Evolutionary conservation across 78 protist genomes (phyloP).

Genomic region (Dictyostelium purpureum): DNA sequence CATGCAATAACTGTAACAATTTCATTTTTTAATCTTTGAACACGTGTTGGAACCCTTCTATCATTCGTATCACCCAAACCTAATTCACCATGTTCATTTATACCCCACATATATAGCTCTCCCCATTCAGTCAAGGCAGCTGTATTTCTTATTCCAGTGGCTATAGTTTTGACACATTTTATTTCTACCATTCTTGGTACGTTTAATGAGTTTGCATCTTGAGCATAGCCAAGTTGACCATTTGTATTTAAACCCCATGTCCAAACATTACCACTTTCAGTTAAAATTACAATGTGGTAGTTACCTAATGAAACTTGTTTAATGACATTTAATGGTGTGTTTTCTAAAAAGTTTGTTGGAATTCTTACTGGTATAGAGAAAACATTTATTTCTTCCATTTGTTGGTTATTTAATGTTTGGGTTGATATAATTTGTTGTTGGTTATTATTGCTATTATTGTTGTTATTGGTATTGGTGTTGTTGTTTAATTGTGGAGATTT

Average conservation of each 20-base stretch:
- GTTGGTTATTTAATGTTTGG: not conserved
- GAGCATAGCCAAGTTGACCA: constrained; percentile 67
- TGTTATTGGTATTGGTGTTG: not conserved
- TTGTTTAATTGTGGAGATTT: not conserved
- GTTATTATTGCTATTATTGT: not conserved
- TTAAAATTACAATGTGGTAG: constrained; percentile 57
- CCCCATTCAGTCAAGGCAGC: constrained; percentile 73
- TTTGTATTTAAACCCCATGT: constrained; percentile 65
- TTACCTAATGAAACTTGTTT: constrained; percentile 67
- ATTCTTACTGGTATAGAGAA: constrained; percentile 6
- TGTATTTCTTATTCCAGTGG: constrained; percentile 63
- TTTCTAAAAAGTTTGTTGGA: constrained; percentile 12
- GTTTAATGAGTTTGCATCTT: not conserved
- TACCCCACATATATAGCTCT: constrained; percentile 77
- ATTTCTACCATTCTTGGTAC: constrained; percentile 59
- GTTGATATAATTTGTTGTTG: not conserved
- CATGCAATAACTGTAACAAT: constrained; percentile 18
- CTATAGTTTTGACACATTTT: constrained; percentile 50
- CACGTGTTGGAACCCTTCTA: constrained; percentile 56
- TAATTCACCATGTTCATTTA: constrained; percentile 59
- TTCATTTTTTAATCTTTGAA: constrained; percentile 31
- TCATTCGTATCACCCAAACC: constrained; percentile 71
- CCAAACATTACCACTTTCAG: constrained; percentile 79
- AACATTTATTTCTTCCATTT: not conserved
- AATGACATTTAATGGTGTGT: not conserved